Base-by-base conservation (phyloP, 768 basidiomycete genomes). In the Daedaleopsis nitida region DNA sequence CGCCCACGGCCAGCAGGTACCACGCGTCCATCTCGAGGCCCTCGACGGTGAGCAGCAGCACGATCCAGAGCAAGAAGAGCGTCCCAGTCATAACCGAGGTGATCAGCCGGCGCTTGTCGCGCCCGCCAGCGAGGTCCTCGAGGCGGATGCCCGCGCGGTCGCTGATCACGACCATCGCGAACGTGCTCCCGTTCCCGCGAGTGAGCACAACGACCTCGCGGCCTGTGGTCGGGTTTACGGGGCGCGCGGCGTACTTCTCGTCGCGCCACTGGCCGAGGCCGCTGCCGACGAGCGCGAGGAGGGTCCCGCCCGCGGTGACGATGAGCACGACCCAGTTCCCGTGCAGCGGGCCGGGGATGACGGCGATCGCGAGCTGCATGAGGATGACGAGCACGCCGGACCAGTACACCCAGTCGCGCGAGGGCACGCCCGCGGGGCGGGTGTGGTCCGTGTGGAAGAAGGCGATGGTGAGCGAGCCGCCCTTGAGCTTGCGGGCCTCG, bases 141-240 rank as follows among this genome's bases (percentile, higher is more conserved):
- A 76, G 62, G 12, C 67, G 62, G 38, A 74, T 44, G 3, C 72
- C 71, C 7, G 42, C 37, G 35, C 62, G 59, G 9, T 74, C 65
- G 44, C 72, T 71, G 59, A 69, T 64, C 58, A 74, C 68, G 59
- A 75, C 73, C 32, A 73, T 66, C 16, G 69, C 71, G 63, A 64
- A 61, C 21, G 66, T 65, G 56, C 64, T 65, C 13, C 73, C 72
- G 60, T 74, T 74, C 19, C 74, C 74, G 21, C 65, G 57, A 19
- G 73, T 73, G 37, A 75, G 57, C 37, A 64, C 62, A 7, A 73
- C 65, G 16, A 69, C 71, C 58, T 69, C 68, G 24, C 69, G 66
- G 35, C 55, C 51, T 27, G 63, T 55, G 27, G 17, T 23, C 7
- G 43, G 51, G 34, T 54, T 49, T 14, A 65, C 55, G 24, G 43